Percentiles rank a stretch among this genome's conserved stretches.
Conservation (phyloP, 2,329 filamentous ascomycete genomes). For the Pseudomassariella vexata region DNA sequence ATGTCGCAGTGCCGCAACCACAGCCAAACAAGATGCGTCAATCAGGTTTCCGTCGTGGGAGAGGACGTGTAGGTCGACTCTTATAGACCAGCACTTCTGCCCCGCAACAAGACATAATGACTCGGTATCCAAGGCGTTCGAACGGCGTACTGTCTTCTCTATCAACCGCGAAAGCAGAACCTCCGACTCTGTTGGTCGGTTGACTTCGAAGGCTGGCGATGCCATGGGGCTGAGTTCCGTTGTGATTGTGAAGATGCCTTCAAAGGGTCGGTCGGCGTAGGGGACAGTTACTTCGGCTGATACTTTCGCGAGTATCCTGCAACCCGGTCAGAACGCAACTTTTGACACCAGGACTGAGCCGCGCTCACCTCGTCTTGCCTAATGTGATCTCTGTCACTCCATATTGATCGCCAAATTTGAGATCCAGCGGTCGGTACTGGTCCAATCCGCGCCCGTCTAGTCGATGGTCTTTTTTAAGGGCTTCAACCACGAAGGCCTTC, state of each 20-base stretch:
- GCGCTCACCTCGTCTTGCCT: constrained; percentile 76
- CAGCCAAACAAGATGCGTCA: constrained; percentile 78
- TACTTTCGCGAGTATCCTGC: constrained; percentile 75
- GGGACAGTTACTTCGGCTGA: constrained; percentile 85
- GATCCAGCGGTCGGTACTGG: constrained; percentile 68
- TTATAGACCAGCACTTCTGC: constrained; percentile 84
- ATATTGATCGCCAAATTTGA: constrained; percentile 86
- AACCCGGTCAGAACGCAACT: too few species aligned
- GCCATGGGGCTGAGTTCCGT: constrained; percentile 91
- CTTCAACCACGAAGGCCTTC: constrained; percentile 77
- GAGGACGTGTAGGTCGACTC: constrained; percentile 87
- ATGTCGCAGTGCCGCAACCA: constrained; percentile 83
- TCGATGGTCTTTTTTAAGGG: constrained; percentile 73
- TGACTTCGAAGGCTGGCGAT: constrained; percentile 82
- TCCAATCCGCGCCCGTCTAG: constrained; percentile 80
- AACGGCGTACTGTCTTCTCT: constrained; percentile 90
- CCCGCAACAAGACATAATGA: constrained; percentile 90
- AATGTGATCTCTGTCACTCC: constrained; percentile 82
- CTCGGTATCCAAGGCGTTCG: constrained; percentile 88
- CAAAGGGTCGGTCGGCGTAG: constrained; percentile 83
- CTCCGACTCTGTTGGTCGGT: constrained; percentile 77
- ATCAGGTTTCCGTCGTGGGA: constrained; percentile 87
- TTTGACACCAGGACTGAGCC: not conserved
- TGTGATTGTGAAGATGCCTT: constrained; percentile 88
- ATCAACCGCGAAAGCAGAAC: constrained; percentile 80